Evolutionary conservation across 805 yeast genomes (phyloP), one percentile per base, ranked within the genome.

Genomic region (Dipodascus geniculatus): DNA sequence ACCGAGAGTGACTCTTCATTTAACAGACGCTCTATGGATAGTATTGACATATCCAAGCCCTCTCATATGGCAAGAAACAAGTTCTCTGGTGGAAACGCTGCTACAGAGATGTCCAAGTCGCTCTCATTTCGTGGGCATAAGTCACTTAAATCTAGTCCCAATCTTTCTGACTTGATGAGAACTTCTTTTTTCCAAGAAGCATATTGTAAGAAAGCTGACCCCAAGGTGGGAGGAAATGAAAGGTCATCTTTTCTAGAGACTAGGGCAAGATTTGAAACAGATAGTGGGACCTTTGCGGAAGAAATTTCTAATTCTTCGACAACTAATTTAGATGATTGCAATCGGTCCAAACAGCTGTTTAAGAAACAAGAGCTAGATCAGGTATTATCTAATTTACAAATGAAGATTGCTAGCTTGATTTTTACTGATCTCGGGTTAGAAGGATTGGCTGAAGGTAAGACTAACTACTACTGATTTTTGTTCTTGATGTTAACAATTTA

Each of bases 391-490:
- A 56, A 55, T 16, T 28, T 60, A n/a, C 63, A 60, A 48, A 61
- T 58, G 60, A 38, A 51, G 23, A 44, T 61, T 38, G 56, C 55
- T 2, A 57, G 68, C 8, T 56, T 68, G 28, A 53, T 67, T 16
- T 61, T 64, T 23, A 61, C 68, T 9, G 71, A 68, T 52, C 42
- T 67, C 20, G 70, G 70, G 17, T n/a, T 38, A 6, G 58, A 53
- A 3, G 58, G 64, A 33, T 58, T 64, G 57, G 50, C 24, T 3
- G 53, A 58, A n/a, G 69, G 56, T 51, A 47, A 24, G 55, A 19
- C 19, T 9, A 22, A 23, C n/a, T n/a, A n/a, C n/a, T 14, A 14
- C 23, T 33, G 16, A 19, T 11, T 23, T 33, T 8, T 24, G 20
- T 16, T 6, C 33, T 28, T 28, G 33, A 6, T 28, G 11, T 6